Percentiles rank a stretch among this genome's conserved stretches.
Evolutionary conservation across 768 basidiomycete species (phyloP).

Genomic region (Panaeolus cyanescens): DNA sequence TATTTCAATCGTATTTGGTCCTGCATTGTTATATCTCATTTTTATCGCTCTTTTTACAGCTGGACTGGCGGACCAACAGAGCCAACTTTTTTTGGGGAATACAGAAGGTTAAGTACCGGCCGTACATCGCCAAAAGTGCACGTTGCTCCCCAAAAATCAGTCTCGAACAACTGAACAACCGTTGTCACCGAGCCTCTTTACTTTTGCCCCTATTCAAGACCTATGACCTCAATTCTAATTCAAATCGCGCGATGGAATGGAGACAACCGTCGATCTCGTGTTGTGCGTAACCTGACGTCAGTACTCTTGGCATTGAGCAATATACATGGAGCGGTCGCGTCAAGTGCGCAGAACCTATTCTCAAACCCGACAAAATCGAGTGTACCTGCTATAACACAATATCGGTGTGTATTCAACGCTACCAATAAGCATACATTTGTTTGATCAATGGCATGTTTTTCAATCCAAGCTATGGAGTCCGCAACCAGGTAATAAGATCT

Average conservation of each 20-base stretch:
- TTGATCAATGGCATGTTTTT: no score
- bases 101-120: not conserved
- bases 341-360: no score
- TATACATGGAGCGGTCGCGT: no score
- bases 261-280: not conserved
- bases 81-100: not conserved
- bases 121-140: not conserved
- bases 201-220: not conserved
- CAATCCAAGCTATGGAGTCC: no score
- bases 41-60: not conserved
- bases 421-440: no score
- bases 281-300: not conserved
- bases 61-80: not conserved
- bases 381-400: no score
- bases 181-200: not conserved
- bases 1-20: not conserved
- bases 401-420: no score
- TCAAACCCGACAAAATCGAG: no score
- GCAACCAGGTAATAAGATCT: no score
- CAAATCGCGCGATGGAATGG: not conserved
- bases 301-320: not conserved
- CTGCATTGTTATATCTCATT: not conserved
- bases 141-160: constrained; percentile 1
- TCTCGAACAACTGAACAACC: not conserved
- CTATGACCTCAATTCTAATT: not conserved